Evolutionary conservation across 345 rosid genomes (phyloP), one percentile per base, ranked within the genome.

Genomic region (Pistacia atlantica): DNA sequence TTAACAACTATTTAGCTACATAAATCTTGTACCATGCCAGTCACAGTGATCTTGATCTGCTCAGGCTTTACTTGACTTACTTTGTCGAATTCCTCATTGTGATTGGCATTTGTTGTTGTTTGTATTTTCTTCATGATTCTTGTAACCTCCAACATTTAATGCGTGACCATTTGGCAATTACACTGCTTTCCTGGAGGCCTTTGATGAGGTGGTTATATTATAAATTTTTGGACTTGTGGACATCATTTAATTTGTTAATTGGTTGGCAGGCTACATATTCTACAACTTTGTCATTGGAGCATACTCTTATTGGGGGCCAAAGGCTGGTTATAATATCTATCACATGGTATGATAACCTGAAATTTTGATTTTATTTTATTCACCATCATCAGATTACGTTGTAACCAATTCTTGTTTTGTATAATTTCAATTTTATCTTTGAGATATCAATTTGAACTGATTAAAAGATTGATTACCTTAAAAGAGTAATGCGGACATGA

Each of bases 251-350:
- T 46, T 35, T 60, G 54, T 57, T 78, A 22, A 52, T 64, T 75
- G 12, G 59, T 65, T 80, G 72, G 71, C 81, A 92, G 97, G 97
- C 63, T 96, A 96, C 84, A 81, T 92, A 59, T 80, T 91, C 3
- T 96, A 96, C 92, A 96, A 89, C 84, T 96, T 96, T 75, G 98
- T 96, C 33, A 86, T 94, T 42, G 98, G 98, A 74, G 98, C 99
- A 65, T 96, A 96, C 86, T 92, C 99, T 6, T 96, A 92, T 73
- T 96, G 99, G 99, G 98, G 97, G 7, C 99, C 98, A 45, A 96
- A 96, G 87, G 99, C 98, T 71, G 99, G 97, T 72, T 87, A 88
- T 77, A 92, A 88, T 72, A 96, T 96, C 73, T 96, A 96, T 84
- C 84, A 94, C 58, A 94, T 96, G 99, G 97, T 92, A 85, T 68